These are phyloP conservation scores for Melastoma candidum DNA, from an alignment of 441 rosid species.

Conservation along the genomic window DNA sequence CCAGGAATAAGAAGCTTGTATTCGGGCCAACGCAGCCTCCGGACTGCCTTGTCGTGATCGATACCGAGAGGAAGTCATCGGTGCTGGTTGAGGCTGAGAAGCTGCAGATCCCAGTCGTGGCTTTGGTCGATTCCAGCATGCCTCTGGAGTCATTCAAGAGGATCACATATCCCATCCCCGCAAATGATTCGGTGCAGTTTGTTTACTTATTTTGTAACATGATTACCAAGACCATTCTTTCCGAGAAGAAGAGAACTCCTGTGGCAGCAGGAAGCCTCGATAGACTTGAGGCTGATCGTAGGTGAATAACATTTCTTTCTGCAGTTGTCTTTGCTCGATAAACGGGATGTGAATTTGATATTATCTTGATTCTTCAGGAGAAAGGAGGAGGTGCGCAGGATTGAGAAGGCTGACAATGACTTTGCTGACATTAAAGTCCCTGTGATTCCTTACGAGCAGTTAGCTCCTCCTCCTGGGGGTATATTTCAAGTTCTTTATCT, in stretches of 20 bases:
- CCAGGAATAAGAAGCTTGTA: conserved; percentile 77
- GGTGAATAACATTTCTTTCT: no score
- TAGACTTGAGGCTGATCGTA: conserved; percentile 4
- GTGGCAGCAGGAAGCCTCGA: conserved; percentile 2
- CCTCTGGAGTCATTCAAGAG: conserved; percentile 69
- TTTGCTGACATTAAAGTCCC: conserved; percentile 29
- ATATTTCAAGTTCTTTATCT: not conserved
- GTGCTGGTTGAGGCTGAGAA: conserved; percentile 69
- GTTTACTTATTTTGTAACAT: conserved; percentile 92
- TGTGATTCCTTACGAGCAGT: conserved; percentile 39
- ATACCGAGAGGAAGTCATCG: conserved; percentile 80
- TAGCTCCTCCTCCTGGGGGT: conserved; percentile 36
- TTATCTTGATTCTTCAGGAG: conserved; percentile 19
- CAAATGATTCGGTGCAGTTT: conserved; percentile 85
- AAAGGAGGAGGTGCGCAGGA: conserved; percentile 28
- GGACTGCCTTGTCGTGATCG: conserved; percentile 88
- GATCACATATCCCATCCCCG: conserved; percentile 88
- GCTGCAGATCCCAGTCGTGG: conserved; percentile 83
- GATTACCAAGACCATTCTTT: conserved; percentile 75
- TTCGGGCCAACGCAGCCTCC: conserved; percentile 82
- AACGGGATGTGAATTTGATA: conserved; percentile 7
- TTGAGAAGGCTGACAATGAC: conserved; percentile 16
- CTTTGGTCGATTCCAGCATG: conserved; percentile 73
- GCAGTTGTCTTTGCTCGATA: no score
- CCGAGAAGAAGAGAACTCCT: conserved; percentile 52